Base-by-base conservation (phyloP, 768 basidiomycete species). In the Lepiota venenata region DNA sequence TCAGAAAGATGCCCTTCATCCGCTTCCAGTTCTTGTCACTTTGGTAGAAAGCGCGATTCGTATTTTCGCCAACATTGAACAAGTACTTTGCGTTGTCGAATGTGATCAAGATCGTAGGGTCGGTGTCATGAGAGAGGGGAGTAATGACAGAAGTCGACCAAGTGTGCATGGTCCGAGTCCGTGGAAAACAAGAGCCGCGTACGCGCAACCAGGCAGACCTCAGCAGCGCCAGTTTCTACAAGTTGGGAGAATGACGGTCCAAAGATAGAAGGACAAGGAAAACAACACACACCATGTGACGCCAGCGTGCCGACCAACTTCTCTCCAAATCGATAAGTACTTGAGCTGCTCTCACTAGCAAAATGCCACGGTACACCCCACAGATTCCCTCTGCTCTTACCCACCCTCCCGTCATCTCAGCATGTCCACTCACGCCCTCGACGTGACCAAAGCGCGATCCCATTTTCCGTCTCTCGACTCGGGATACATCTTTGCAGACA, bases 51-150 rank as follows among this genome's bases (percentile, higher is more conserved):
- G 87, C 72, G 35, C 95, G 74, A 40, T 83, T 85, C 1, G 87
- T 84, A 55, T 87, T 88, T 68, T 97, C 93, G 7, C 91, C 87
- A 16, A 77, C 83, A 68, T 94, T 94, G 77, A 98, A 93, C 37
- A 95, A 76, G 61, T 94, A 98, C 61, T 91, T 88, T 11, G 81
- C 85, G 50, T 78, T 74, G 59, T 90, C 87, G 65, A 93, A 94
- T 1, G 79, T 75, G 59, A 96, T 69, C 56, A 88, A 70, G 21
- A 97, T 70, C 8, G 87, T 80, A 0, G 93, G 87, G 59, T 92
- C 85, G 1, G 93, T 90, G 71, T 98, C 95, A 47, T 83, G 82
- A 3, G 86, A 80, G 15, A 75, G 63, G 0, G 80, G 68, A 40
- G 78, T 81, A 51, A 86, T 70, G 22, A 87, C 81, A 3, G 80